These are phyloP conservation scores for Ceratobasidium sp. DNA, from an alignment of 1,284 basidiomycete species.

Conservation along the genomic window DNA sequence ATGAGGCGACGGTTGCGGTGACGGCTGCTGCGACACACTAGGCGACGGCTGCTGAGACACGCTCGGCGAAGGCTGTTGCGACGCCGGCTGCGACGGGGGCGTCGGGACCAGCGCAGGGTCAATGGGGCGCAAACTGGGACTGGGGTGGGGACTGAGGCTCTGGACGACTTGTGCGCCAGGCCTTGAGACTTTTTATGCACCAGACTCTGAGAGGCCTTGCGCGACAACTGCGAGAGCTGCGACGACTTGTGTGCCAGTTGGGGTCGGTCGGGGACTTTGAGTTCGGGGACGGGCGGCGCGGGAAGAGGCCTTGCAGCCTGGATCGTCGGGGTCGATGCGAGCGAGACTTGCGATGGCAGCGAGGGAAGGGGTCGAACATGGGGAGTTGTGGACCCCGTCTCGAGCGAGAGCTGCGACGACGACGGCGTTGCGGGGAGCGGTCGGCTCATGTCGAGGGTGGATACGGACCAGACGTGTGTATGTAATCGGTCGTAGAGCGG, in stretches of 20 bases:
- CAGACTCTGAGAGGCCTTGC: too few relatives aligned
- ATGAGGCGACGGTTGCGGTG: not conserved
- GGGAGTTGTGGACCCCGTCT: slow-evolving; percentile 9
- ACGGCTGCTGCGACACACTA: not conserved
- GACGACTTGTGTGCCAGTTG: too few relatives aligned
- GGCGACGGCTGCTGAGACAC: not conserved
- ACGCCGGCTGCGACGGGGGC: too few relatives aligned
- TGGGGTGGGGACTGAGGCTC: too few relatives aligned
- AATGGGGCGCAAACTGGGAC: not conserved
- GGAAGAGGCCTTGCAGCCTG: not conserved
- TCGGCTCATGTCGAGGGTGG: too few relatives aligned
- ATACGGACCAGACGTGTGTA: not conserved
- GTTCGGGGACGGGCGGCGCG: not conserved
- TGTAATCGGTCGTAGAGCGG: slow-evolving; percentile 25
- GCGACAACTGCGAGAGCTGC: too few relatives aligned
- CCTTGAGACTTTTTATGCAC: too few relatives aligned
- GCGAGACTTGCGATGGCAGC: slow-evolving; percentile 1
- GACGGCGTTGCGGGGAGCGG: too few relatives aligned
- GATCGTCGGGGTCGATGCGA: not conserved
- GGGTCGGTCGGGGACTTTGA: not conserved
- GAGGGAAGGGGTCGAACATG: slow-evolving; percentile 8
- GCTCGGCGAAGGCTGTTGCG: too few relatives aligned
- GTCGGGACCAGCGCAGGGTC: too few relatives aligned
- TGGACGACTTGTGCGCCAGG: too few relatives aligned
- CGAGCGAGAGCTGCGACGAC: too few relatives aligned